phyloP scores from a whole-genome alignment of 306 rosid genomes.

The Trifolium repens region DNA sequence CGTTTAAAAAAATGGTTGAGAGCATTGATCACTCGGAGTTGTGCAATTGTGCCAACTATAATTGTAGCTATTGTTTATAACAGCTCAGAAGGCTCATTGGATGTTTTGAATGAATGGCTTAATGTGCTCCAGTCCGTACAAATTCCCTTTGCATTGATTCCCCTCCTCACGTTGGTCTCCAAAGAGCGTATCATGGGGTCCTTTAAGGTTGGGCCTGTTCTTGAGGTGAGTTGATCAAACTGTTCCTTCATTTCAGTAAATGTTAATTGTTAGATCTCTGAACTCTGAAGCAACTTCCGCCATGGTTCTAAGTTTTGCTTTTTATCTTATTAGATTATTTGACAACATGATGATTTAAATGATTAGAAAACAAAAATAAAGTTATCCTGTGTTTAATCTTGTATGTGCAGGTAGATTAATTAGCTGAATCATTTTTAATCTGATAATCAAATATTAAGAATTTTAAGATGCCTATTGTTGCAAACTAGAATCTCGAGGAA shows the following conservation, averaged over 20 bases:
- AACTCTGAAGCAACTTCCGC: constrained; percentile 23
- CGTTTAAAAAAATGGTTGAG: constrained; percentile 89
- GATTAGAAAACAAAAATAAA: constrained; percentile 25
- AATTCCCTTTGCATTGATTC: constrained; percentile 91
- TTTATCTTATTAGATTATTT: constrained; percentile 12
- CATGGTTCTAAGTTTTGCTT: constrained; percentile 24
- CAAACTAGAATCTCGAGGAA: too few relatives aligned
- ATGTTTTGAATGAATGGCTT: constrained; percentile 86
- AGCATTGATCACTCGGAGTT: constrained; percentile 85
- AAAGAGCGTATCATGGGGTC: constrained; percentile 87
- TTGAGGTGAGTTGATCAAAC: constrained; percentile 59
- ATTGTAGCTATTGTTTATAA: constrained; percentile 75
- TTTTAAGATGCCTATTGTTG: neutral
- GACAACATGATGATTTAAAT: constrained; percentile 24
- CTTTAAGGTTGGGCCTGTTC: constrained; percentile 75
- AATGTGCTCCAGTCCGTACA: constrained; percentile 91
- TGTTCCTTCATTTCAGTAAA: constrained; percentile 23
- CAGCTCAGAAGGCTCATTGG: constrained; percentile 76
- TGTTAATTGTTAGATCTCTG: constrained; percentile 32
- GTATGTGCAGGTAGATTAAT: constrained; percentile 18
- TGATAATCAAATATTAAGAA: constrained; percentile 23
- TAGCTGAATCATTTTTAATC: constrained; percentile 3
- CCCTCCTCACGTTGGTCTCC: constrained; percentile 83
- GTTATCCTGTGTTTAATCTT: constrained; percentile 16
- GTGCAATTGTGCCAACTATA: constrained; percentile 85